Conservation (phyloP, 1,284 basidiomycete species). For the Chondrostereum purpureum region DNA sequence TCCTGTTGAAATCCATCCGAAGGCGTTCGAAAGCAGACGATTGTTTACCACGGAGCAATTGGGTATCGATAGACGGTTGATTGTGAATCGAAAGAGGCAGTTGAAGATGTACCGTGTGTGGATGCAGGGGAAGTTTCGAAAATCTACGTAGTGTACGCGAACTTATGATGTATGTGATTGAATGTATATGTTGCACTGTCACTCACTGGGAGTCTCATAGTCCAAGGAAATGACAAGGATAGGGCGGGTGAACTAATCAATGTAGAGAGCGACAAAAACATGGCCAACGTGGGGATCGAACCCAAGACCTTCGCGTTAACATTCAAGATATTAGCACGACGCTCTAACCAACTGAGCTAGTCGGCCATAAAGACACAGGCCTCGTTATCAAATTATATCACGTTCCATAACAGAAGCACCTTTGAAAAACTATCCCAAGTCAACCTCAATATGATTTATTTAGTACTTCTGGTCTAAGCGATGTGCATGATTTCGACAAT, state of each 20-base stretch:
- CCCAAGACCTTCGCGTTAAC: too few species aligned
- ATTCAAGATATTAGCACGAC: too few species aligned
- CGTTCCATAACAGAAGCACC: constrained; percentile 31
- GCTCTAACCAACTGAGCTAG: too few species aligned
- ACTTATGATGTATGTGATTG: not conserved
- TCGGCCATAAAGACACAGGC: not conserved
- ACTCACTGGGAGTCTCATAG: not conserved
- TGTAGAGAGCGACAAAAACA: not conserved
- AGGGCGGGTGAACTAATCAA: not conserved
- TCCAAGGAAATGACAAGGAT: not conserved
- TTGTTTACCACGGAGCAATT: constrained; percentile 72
- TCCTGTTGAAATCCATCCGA: not conserved
- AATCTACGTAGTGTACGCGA: constrained; percentile 19
- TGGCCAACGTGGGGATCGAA: too few species aligned
- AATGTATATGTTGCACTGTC: not conserved
- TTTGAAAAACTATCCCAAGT: too few species aligned
- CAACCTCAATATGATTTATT: too few species aligned
- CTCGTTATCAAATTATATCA: not conserved
- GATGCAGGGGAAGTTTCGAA: constrained; percentile 86
- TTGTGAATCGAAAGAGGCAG: constrained; percentile 88
- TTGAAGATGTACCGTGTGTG: constrained; percentile 95
- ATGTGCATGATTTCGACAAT: constrained; percentile 19
- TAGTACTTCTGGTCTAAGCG: constrained; percentile 26
- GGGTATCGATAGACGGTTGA: constrained; percentile 81
- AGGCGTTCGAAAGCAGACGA: not conserved